Evolutionary conservation across 306 rosid species (phyloP), one percentile per base, ranked within the genome.

Genomic region (Cucurbita moschata): DNA sequence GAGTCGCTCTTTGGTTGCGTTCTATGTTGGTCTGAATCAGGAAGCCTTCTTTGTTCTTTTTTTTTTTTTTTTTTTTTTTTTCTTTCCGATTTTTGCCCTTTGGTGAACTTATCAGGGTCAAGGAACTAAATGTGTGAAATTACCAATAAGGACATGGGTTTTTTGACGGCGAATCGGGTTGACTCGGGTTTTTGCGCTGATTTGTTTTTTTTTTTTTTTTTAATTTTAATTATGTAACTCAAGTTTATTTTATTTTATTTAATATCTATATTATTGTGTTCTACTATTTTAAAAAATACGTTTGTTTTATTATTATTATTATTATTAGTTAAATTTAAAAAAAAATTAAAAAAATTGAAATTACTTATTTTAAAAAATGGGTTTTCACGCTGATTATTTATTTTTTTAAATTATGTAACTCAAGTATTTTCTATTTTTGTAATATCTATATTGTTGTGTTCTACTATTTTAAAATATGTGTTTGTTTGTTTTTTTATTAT

Each of bases 21-120:
- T 87, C 87, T 84, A 78, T 82, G 86, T 83, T 81, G 85, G 86
- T 81, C 88, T 82, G 85, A 82, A 75, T 80, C 84, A 75, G 73
- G 84, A 83, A 82, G 78, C 80, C 85, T 83, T 80, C 76, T 77
- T 77, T 44, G 39, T 77, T 57, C 13, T 46, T n/a, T 18, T 6
- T 10, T 30, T 69, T n/a, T 8, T 12, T 15, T 14, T 16, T 58
- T 26, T 1, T 5, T 26, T 5, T 62, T 3, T 63, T 23, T 26
- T 26, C n/a, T 16, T 67, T 35, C 23, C 74, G 40, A 49, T 15
- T 58, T 40, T 55, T 71, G 61, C 74, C 85, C 83, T 43, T 70
- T 63, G 75, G 74, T 8, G 65, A 79, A 71, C 67, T 39, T 54
- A 53, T 19, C 40, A 19, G 65, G 76, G 11, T 8, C 50, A 19